Conservation (phyloP, 2,329 filamentous ascomycete genomes). For the Colletotrichum cuscutae region DNA sequence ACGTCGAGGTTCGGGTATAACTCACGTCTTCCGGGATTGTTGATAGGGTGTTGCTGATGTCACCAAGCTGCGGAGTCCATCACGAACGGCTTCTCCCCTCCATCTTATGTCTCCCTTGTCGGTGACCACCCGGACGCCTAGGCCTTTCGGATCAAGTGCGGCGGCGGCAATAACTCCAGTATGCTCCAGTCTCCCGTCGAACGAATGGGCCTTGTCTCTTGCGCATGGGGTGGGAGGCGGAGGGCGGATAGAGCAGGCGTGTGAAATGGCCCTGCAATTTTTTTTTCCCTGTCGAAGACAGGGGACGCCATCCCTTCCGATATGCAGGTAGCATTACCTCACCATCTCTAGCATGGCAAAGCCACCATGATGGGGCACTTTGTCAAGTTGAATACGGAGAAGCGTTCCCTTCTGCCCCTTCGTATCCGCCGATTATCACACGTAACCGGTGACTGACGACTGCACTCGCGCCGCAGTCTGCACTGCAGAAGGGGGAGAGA, state of each 20-base stretch:
- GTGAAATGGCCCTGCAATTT: constrained; percentile 20
- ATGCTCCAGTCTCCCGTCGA: constrained; percentile 1
- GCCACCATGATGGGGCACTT: constrained; percentile 27
- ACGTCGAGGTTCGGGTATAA: not conserved
- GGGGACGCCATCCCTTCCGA: constrained; percentile 31
- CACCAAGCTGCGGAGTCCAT: constrained; percentile 26
- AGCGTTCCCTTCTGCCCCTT: constrained; percentile 19
- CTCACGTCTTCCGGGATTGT: not conserved
- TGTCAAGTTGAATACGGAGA: constrained; percentile 28
- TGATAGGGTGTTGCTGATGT: constrained; percentile 12
- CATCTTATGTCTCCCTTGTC: constrained; percentile 7
- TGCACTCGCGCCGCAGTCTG: constrained; percentile 1
- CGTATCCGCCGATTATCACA: constrained; percentile 31
- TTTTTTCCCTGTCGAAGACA: constrained; percentile 23
- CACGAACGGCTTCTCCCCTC: constrained; percentile 17
- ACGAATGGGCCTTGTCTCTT: not conserved
- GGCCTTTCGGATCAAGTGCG: constrained; percentile 17
- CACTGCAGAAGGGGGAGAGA: constrained; percentile 15
- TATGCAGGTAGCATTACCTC: constrained; percentile 34
- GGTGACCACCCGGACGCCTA: constrained; percentile 19
- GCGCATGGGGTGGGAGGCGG: not conserved
- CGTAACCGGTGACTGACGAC: constrained; percentile 27
- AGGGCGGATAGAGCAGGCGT: constrained; percentile 1
- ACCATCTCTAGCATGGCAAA: constrained; percentile 29
- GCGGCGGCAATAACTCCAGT: constrained; percentile 22